These are phyloP conservation scores for Botrytis galanthina DNA, from an alignment of 2,329 filamentous ascomycete species.

Conservation along the genomic window DNA sequence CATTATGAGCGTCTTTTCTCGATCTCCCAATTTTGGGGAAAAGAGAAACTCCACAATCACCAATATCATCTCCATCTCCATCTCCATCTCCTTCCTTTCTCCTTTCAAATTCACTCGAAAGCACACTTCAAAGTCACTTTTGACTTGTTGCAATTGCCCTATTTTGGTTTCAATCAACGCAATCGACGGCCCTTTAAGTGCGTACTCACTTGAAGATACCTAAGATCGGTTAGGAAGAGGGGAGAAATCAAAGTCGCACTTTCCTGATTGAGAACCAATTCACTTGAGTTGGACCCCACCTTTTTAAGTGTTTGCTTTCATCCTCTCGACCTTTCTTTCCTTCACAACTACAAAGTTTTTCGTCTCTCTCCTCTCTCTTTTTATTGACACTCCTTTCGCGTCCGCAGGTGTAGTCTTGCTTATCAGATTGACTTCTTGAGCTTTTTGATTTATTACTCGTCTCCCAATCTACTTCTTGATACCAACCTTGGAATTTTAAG, in stretches of 20 bases:
- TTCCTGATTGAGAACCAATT: not conserved
- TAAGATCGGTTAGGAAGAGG: not conserved
- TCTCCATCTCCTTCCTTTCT: not conserved
- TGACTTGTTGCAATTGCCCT: not conserved
- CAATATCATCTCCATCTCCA: not conserved
- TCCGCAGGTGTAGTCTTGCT: not conserved
- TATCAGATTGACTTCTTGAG: slow-evolving; percentile 1
- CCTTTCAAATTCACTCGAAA: not conserved
- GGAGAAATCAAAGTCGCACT: not conserved
- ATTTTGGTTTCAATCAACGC: not conserved
- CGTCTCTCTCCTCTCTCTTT: not conserved
- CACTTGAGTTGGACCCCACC: slow-evolving; percentile 3
- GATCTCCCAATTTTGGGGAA: no score
- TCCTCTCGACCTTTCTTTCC: not conserved
- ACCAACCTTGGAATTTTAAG: not conserved
- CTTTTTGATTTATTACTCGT: not conserved
- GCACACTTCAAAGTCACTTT: slow-evolving; percentile 5
- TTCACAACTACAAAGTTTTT: not conserved
- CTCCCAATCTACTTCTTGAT: not conserved
- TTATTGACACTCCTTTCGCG: not conserved
- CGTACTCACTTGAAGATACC: not conserved
- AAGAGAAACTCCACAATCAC: no score
- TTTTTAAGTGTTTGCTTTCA: not conserved
- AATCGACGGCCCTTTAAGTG: not conserved
- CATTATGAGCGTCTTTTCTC: not conserved